Conservation (phyloP, 2,329 filamentous ascomycete species). For the Aspergillus nomiae region DNA sequence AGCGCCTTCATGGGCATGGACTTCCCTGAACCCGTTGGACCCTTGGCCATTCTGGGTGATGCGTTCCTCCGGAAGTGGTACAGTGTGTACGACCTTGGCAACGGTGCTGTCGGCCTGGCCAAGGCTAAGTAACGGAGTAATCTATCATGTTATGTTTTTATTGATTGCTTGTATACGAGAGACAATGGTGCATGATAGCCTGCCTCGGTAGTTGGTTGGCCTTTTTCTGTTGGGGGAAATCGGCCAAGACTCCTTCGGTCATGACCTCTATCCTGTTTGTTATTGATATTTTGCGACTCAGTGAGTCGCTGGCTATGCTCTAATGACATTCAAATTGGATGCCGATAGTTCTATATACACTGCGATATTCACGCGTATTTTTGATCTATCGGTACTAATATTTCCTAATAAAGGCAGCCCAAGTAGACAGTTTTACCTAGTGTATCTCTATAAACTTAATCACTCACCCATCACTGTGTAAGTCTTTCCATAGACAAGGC, state of each 20-base stretch:
- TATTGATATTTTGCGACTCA: not conserved
- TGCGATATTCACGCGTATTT: not conserved
- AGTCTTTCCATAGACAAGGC: not conserved
- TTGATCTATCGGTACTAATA: not conserved
- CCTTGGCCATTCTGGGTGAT: slow-evolving; percentile 84
- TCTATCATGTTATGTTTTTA: not conserved
- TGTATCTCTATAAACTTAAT: not conserved
- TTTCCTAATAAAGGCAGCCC: not conserved
- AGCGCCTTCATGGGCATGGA: slow-evolving; percentile 98
- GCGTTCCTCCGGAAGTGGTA: slow-evolving; percentile 66
- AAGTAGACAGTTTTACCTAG: not conserved
- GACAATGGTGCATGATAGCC: slow-evolving; percentile 1
- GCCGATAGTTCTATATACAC: not conserved
- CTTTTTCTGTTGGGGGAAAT: not conserved
- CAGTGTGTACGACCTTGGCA: slow-evolving; percentile 94
- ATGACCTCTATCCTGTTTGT: not conserved
- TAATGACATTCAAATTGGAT: not conserved
- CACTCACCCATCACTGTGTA: not conserved
- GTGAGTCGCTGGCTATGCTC: not conserved
- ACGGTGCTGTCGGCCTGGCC: slow-evolving; percentile 84
- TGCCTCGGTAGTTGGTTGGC: not conserved
- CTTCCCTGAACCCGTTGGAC: slow-evolving; percentile 80
- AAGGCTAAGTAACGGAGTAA: slow-evolving; percentile 65
- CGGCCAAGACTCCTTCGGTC: not conserved
- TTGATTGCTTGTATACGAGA: not conserved